Evolutionary conservation across 495 filamentous ascomycete genomes (phyloP), one percentile per base, ranked within the genome.

Genomic region (Xylaria cubensis): DNA sequence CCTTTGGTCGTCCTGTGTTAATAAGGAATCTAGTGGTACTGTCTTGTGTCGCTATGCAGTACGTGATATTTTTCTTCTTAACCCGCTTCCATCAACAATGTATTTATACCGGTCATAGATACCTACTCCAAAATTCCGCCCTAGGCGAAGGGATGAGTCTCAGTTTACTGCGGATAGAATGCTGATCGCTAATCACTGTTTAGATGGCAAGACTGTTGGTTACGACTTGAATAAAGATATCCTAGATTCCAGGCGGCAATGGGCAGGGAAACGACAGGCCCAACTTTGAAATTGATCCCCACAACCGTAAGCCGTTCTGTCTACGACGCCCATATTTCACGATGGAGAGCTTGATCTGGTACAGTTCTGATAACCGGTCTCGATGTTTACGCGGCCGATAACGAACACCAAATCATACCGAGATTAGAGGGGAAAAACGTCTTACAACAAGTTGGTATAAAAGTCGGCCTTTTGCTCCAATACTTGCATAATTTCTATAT

Each of bases 221-320:
- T 17, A 19, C 0, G 68, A 78, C 4, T 65, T 76, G 46, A 72
- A 69, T 32, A 72, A 78, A 42, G 58, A 70, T 1, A 34, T 78
- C 36, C 74, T 72, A 4, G 12, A 4, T 8, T 2, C 44, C 9
- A 56, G 29, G 17, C 64, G 68, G 15, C 69, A 69, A 24, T 74
- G 58, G 53, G 72, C 70, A 24, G 17, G 26, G 50, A 74, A 73
- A 39, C 12, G 46, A 10, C 24, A 73, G 13, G 67, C 72, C 13
- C 76, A 76, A 76, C 68, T 76, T 74, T 61, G 74, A 78, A 44
- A 74, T 78, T 34, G 74, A 76, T 50, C 72, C 70, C 0, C 56
- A 19, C 17, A 78, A 74, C n/a, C 69, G 72, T 73, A 53, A 70
- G 74, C 21, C 36, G 13, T 36, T 10, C 36, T 15, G 21, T 13